These are phyloP conservation scores for Daldinia concentrica DNA, from an alignment of 495 filamentous ascomycete species.

Conservation along the genomic window DNA sequence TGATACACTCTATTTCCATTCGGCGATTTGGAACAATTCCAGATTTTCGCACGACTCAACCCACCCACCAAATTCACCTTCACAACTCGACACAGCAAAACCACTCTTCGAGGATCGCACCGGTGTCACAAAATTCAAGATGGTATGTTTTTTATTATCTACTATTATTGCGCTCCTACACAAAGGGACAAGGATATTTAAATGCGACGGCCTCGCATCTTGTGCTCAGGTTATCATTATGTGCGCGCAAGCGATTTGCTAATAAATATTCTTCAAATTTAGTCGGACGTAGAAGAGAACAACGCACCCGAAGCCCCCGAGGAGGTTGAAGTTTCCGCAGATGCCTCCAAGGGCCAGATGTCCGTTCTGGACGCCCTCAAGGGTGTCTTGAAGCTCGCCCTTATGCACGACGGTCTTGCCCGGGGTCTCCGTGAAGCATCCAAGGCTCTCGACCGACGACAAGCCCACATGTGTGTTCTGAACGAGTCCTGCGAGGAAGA, in stretches of 20 bases:
- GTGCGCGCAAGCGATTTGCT: conserved; percentile 30
- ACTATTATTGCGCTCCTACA: neutral
- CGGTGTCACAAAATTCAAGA: conserved; percentile 61
- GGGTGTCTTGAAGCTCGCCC: conserved; percentile 94
- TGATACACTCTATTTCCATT: conserved; percentile 31
- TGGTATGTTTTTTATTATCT: conserved; percentile 55
- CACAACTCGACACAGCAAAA: conserved; percentile 26
- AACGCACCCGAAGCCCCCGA: conserved; percentile 77
- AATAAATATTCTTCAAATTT: conserved; percentile 28
- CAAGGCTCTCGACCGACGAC: conserved; percentile 96
- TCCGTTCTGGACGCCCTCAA: conserved; percentile 97
- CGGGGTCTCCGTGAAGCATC: conserved; percentile 96
- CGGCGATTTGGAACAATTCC: conserved; percentile 37
- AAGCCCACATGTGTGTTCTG: conserved; percentile 99
- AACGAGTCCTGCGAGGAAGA: conserved; percentile 99
- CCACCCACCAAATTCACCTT: conserved; percentile 34
- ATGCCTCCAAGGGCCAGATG: conserved; percentile 92
- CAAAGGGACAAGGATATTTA: conserved; percentile 3
- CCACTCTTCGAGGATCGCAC: conserved; percentile 65
- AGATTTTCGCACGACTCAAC: conserved; percentile 40
- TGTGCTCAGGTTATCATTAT: conserved; percentile 20
- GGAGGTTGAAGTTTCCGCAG: conserved; percentile 91
- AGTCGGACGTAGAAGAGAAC: conserved; percentile 81
- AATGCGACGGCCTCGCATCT: conserved; percentile 26
- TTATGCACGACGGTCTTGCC: conserved; percentile 99